Evolutionary conservation across 2,329 filamentous ascomycete species (phyloP), one percentile per base, ranked within the genome.

Genomic region (Meredithiella fracta): DNA sequence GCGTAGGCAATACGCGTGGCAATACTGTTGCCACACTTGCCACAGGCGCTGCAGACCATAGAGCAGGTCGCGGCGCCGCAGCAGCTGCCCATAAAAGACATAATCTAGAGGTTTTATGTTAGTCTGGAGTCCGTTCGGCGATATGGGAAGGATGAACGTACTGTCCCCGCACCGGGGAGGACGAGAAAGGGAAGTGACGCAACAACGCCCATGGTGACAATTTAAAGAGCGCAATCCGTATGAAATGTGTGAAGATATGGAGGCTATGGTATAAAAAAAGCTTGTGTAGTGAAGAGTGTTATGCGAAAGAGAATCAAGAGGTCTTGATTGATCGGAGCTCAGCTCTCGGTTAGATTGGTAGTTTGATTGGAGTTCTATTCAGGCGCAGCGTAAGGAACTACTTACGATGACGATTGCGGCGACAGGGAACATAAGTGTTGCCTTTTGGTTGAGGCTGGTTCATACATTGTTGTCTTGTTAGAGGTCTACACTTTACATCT

Each of bases 61-160:
- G 89, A 94, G 71, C 91, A 97, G 54, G 92, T 96, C 49, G 92
- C 90, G 26, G 92, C 92, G 66, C 92, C 92, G 68, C 92, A 98
- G 72, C 92, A 98, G 64, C 89, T 96, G 60, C 85, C 88, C 60
- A 75, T 85, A 63, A 89, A 82, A 47, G 85, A 88, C 62, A 87
- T 67, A 60, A 94, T 64, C 86, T 90, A 65, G 62, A 59, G 55
- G 49, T 29, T 14, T 22, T 2, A 47, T 34, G n/a, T 52, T 23
- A 51, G 53, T 20, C 25, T 15, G 6, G 49, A 15, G 44, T 4
- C 20, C 6, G 3, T n/a, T 42, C 34, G 34, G 29, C 37, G 37
- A 25, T 26, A 29, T 22, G 26, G 31, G 34, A 15, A 9, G 23
- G 31, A 37, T 25, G 49, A 37, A 7, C 85, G 60, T 82, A 97